These are phyloP conservation scores for Phytophthora sansomeana DNA, from an alignment of 352 stramenopile species.

Conservation along the genomic window DNA sequence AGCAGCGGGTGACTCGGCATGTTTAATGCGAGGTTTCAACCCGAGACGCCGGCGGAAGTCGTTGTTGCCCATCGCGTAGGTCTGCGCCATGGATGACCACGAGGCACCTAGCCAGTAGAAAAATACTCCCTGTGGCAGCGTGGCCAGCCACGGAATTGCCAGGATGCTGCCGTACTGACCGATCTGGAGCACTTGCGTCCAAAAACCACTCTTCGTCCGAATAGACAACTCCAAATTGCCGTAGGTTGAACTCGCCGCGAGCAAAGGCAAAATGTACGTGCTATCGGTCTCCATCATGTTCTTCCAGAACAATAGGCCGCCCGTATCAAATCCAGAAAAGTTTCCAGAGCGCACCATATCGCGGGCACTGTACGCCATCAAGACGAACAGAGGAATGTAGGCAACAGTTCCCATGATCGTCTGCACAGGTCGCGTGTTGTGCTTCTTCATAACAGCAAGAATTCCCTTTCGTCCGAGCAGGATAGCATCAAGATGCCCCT, in stretches of 20 bases:
- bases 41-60: conserved; percentile 64
- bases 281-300: conserved; percentile 73
- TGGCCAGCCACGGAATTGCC: conserved; percentile 57
- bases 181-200: conserved; percentile 49
- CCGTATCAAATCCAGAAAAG: conserved; percentile 64
- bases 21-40: conserved; percentile 51
- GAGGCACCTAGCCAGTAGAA: conserved; percentile 85
- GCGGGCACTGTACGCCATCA: conserved; percentile 79
- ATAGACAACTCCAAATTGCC: conserved; percentile 65
- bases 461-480: conserved; percentile 56
- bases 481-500: conserved; percentile 60
- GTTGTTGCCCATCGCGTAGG: conserved; percentile 70
- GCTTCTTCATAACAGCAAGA: conserved; percentile 75
- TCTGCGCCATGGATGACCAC: conserved; percentile 74
- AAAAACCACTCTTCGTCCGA: conserved; percentile 58
- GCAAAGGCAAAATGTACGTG: conserved; percentile 63
- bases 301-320: conserved; percentile 69
- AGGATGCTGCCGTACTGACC: conserved; percentile 68
- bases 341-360: conserved; percentile 81
- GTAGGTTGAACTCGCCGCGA: conserved; percentile 69
- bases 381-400: conserved; percentile 75
- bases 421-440: conserved; percentile 74
- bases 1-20: conserved; percentile 26
- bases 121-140: conserved; percentile 76
- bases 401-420: conserved; percentile 69